Percentiles rank a stretch among this genome's conserved stretches.
Conservation (phyloP, 345 rosid species). For the Salix purpurea region DNA sequence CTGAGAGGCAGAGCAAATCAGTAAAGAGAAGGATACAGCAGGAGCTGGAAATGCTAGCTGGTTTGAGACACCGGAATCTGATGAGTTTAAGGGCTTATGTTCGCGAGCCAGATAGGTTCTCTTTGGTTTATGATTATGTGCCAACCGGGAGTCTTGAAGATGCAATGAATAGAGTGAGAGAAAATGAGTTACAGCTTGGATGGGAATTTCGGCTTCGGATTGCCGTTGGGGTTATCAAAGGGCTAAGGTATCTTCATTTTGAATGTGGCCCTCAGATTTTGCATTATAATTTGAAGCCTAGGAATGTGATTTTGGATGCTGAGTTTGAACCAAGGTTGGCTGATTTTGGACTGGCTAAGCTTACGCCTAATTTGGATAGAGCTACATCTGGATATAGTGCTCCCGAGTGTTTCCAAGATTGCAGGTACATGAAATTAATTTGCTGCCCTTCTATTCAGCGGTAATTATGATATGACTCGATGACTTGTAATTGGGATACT, state of each 20-base stretch:
- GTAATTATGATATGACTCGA: not conserved
- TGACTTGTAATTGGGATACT: not conserved
- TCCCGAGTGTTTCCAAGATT: constrained; percentile 69
- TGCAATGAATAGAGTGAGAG: constrained; percentile 66
- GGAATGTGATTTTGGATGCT: constrained; percentile 86
- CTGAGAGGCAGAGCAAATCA: constrained; percentile 49
- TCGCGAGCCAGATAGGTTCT: constrained; percentile 60
- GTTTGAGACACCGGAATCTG: constrained; percentile 72
- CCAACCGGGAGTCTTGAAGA: constrained; percentile 79
- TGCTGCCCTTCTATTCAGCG: not conserved
- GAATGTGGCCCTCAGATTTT: constrained; percentile 60
- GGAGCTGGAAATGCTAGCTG: constrained; percentile 74
- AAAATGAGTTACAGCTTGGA: constrained; percentile 54
- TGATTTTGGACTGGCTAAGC: constrained; percentile 70
- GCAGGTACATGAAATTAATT: constrained; percentile 48
- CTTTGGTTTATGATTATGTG: constrained; percentile 78
- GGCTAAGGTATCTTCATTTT: constrained; percentile 76
- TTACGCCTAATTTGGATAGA: constrained; percentile 51
- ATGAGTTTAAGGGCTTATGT: constrained; percentile 91
- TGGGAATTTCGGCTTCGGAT: constrained; percentile 86
- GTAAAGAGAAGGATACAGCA: constrained; percentile 71
- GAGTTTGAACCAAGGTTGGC: constrained; percentile 83
- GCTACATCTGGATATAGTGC: constrained; percentile 53
- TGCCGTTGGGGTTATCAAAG: constrained; percentile 88
- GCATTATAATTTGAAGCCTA: constrained; percentile 78